Evolutionary conservation across 164 flowering plant species (phyloP), one percentile per base, ranked within the genome.

Genomic region (Paratinospora sagittata): DNA sequence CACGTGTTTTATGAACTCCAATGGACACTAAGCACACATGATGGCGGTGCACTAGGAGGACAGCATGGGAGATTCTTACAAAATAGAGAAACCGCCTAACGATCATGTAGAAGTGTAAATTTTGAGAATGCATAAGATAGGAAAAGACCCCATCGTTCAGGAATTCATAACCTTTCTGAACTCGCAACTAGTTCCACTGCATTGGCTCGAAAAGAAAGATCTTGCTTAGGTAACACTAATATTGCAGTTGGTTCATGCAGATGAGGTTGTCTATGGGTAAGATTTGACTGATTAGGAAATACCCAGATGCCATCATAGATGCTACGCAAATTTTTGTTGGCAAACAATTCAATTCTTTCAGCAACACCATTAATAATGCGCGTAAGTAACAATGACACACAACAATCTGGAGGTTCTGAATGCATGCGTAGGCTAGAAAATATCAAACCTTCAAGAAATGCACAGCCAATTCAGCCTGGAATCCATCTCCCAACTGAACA

Each of bases 401-500:
- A 39, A 66, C 9, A 3, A 41, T 13, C 14, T 66, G 6, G 26
- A 66, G 41, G 33, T 24, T 16, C 23, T 37, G 23, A 9, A 41
- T 30, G 34, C 49, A 19, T 8, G 52, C 2, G 12, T 26, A 66
- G 19, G 27, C 11, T 8, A 57, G 34, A 41, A 27, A 33, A 23
- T 61, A 71, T 27, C 81, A 63, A 37, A 95, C 99, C 99, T 93
- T 96, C 74, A 96, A 73, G 78, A 93, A 96, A 80, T 96, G 91
- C 6, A 96, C 98, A 21, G 98, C 98, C 86, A 96, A 73, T 74
- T 96, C 99, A 64, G 99, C 96, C 82, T 96, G 99, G 69, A 96
- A 93, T 14, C 98, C 99, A 85, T 96, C 98, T 37, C 91, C 91
- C 97, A 96, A 88, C 83, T 96, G 92, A 64, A 96, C 85, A 36